A percentile compares a stretch with the other conserved stretches of the same genome.
phyloP scores from a whole-genome alignment of 1,284 basidiomycete species.

The Heterobasidion parviporum region DNA sequence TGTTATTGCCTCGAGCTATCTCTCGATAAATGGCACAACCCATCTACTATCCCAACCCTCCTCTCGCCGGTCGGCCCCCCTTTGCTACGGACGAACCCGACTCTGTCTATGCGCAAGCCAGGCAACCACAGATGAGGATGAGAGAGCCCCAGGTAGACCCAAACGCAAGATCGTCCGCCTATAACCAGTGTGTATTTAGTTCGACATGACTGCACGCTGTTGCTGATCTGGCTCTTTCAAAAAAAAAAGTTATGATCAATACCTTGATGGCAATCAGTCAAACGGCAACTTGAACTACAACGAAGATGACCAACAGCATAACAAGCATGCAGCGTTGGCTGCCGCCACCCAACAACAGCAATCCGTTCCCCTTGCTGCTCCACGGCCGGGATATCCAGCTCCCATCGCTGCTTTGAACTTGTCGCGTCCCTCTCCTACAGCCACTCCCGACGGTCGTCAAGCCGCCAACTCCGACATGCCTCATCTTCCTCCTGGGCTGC shows the following conservation, averaged over 20 bases:
- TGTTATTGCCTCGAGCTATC: not conserved
- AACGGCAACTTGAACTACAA: conserved; percentile 20
- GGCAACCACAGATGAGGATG: conserved; percentile 28
- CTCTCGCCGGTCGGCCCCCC: conserved; percentile 55
- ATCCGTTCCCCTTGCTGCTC: conserved; percentile 28
- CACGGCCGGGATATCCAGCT: conserved; percentile 65
- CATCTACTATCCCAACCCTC: conserved; percentile 26
- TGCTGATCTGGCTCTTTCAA: too few relatives aligned
- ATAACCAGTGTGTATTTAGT: conserved; percentile 49
- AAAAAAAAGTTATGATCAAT: conserved; percentile 51
- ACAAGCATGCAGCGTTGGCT: conserved; percentile 32
- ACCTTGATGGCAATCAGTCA: conserved; percentile 38
- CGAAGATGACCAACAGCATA: conserved; percentile 35
- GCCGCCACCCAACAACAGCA: conserved; percentile 21
- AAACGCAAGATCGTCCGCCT: conserved; percentile 45
- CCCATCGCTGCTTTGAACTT: conserved; percentile 24
- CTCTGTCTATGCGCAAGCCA: conserved; percentile 36
- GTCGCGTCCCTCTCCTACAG: conserved; percentile 61
- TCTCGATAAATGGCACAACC: conserved; percentile 19
- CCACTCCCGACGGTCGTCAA: conserved; percentile 48
- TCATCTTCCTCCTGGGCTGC: conserved; percentile 27
- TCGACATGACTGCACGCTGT: not conserved
- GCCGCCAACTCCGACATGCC: conserved; percentile 36
- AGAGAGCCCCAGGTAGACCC: conserved; percentile 30
- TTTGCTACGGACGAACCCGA: conserved; percentile 64